Conservation (phyloP, 2,329 filamentous ascomycete species). For the Colletotrichum sp. region DNA sequence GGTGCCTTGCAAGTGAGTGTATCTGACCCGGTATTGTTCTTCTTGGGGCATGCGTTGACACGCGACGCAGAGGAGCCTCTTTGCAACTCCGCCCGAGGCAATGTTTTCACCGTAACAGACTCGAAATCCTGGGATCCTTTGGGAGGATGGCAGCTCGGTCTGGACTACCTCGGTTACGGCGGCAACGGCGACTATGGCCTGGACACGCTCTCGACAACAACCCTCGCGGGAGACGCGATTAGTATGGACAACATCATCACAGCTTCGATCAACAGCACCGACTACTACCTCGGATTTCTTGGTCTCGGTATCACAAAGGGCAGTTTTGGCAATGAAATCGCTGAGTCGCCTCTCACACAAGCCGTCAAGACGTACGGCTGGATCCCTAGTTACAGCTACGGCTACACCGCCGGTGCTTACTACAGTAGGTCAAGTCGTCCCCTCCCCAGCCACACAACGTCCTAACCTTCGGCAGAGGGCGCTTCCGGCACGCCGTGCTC, state of each 20-base stretch:
- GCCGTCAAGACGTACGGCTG: conserved; percentile 61
- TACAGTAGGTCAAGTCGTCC: conserved; percentile 58
- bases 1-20: conserved; percentile 54
- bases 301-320: conserved; percentile 61
- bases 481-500: conserved; percentile 52
- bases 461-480: conserved; percentile 35
- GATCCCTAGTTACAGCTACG: conserved; percentile 76
- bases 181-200: conserved; percentile 70
- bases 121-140: conserved; percentile 64
- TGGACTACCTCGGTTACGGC: conserved; percentile 59
- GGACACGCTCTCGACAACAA: conserved; percentile 50
- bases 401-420: conserved; percentile 76
- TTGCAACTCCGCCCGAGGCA: conserved; percentile 63
- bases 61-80: conserved; percentile 44
- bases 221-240: conserved; percentile 38
- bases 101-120: conserved; percentile 55
- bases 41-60: conserved; percentile 20
- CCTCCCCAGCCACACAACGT: conserved; percentile 28
- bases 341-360: conserved; percentile 57
- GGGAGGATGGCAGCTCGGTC: conserved; percentile 64
- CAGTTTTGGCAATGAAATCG: conserved; percentile 52
- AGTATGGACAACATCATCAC: conserved; percentile 51
- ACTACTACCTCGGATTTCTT: conserved; percentile 58
- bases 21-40: not conserved
- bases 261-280: conserved; percentile 59